Percentiles rank a stretch among this genome's conserved stretches.
Conservation (phyloP, 495 filamentous ascomycete species). For the Barbatosphaeria neglecta region DNA sequence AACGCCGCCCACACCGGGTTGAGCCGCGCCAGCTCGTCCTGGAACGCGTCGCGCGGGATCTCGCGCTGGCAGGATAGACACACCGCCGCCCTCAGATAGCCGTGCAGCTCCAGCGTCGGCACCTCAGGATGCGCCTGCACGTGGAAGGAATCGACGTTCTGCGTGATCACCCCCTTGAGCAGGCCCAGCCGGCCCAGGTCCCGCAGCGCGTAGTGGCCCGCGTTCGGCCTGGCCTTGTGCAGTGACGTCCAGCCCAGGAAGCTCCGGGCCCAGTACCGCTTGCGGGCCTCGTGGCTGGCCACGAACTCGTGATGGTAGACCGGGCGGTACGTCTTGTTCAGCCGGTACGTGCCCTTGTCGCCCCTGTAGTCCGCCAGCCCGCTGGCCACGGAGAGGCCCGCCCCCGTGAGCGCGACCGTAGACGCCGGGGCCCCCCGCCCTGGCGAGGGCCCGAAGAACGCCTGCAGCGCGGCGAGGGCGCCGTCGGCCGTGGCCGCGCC, state of each 20-base stretch:
- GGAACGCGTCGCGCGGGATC: constrained; percentile 59
- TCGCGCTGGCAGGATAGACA: constrained; percentile 68
- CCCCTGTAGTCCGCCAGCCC: constrained; percentile 91
- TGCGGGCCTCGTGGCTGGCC: constrained; percentile 69
- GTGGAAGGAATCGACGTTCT: constrained; percentile 96
- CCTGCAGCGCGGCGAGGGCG: constrained; percentile 61
- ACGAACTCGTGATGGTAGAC: constrained; percentile 90
- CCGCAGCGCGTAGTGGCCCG: constrained; percentile 63
- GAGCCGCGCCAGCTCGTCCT: constrained; percentile 58
- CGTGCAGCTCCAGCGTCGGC: constrained; percentile 76
- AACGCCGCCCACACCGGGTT: constrained; percentile 84
- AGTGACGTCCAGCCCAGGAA: constrained; percentile 86
- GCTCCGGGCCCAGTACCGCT: constrained; percentile 92
- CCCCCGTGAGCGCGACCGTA: constrained; percentile 74
- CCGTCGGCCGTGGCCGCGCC: constrained; percentile 57
- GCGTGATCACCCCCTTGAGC: constrained; percentile 71
- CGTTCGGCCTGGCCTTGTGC: constrained; percentile 66
- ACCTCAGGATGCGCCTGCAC: constrained; percentile 60
- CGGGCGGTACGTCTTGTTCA: constrained; percentile 79
- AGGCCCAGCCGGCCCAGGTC: constrained; percentile 59
- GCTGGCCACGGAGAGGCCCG: constrained; percentile 86
- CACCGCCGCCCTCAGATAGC: constrained; percentile 67
- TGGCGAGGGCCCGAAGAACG: constrained; percentile 56
- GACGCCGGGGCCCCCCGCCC: constrained; percentile 32
- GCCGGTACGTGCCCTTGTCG: constrained; percentile 77